A percentile compares a stretch with the other conserved stretches of the same genome.
phyloP scores from a whole-genome alignment of 2,329 filamentous ascomycete species.

The Gaeumannomyces tritici region DNA sequence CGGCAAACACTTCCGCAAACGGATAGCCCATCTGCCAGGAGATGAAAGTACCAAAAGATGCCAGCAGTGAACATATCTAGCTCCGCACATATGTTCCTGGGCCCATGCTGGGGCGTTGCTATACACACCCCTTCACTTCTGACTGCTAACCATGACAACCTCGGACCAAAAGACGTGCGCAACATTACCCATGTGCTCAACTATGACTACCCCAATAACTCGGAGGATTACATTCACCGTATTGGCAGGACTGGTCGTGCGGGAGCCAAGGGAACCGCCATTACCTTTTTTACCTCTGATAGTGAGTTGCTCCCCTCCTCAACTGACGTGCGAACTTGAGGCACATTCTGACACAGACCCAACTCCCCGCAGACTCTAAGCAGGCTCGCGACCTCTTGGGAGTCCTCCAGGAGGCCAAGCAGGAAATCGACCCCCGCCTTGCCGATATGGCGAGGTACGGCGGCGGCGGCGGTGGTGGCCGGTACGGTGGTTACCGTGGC shows the following conservation, averaged over 20 bases:
- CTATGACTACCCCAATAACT: conserved; percentile 99
- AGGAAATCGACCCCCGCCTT: conserved; percentile 93
- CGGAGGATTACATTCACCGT: conserved; percentile 96
- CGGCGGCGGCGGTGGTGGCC: conserved; percentile 68
- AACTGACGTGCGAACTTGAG: neutral
- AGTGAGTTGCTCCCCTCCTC: conserved; percentile 58
- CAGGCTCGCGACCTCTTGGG: conserved; percentile 93
- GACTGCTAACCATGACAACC: conserved; percentile 60
- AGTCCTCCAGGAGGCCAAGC: conserved; percentile 92
- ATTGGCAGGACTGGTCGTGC: conserved; percentile 95
- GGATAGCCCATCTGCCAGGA: conserved; percentile 51
- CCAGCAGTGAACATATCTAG: conserved; percentile 38
- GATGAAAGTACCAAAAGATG: conserved; percentile 37
- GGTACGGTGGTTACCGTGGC: conserved; percentile 62
- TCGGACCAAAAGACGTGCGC: conserved; percentile 73
- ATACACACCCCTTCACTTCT: conserved; percentile 37
- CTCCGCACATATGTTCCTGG: conserved; percentile 27
- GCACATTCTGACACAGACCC: conserved; percentile 15
- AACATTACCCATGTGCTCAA: conserved; percentile 99
- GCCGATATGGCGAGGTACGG: conserved; percentile 92
- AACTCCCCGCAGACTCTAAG: conserved; percentile 58
- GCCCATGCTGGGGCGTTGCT: conserved; percentile 54
- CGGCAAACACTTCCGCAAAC: conserved; percentile 36
- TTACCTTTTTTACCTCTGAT: conserved; percentile 98
- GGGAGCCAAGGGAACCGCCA: conserved; percentile 89